phyloP scores from a whole-genome alignment of 345 rosid genomes.

The Brassica juncea region DNA sequence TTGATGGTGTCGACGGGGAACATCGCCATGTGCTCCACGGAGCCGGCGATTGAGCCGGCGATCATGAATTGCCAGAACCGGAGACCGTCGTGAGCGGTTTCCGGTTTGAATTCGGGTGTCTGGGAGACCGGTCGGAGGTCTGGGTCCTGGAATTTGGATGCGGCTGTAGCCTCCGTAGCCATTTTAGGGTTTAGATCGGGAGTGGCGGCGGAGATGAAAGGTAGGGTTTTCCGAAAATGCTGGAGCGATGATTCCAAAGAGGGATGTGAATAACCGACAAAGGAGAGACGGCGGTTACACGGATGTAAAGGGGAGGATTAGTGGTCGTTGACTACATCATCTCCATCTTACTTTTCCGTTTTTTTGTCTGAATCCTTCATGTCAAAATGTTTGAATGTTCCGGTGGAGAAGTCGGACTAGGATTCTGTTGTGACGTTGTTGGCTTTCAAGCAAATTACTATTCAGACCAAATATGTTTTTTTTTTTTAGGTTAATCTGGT shows the following conservation, averaged over 20 bases:
- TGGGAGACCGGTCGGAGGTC: constrained; percentile 45
- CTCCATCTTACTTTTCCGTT: not conserved
- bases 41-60: constrained; percentile 93
- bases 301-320: not conserved
- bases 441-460: not conserved
- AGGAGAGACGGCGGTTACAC: constrained; percentile 24
- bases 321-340: constrained; percentile 28
- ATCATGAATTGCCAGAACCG: constrained; percentile 94
- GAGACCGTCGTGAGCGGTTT: constrained; percentile 72
- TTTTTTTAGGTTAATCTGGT: not conserved
- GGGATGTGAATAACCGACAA: constrained; percentile 22
- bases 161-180: constrained; percentile 63
- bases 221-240: not conserved
- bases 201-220: constrained; percentile 17
- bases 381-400: constrained; percentile 12
- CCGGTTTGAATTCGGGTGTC: constrained; percentile 50
- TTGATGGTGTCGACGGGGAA: constrained; percentile 92
- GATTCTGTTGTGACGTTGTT: constrained; percentile 5
- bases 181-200: constrained; percentile 29
- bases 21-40: constrained; percentile 97
- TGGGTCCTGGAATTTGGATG: constrained; percentile 41
- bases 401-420: constrained; percentile 12
- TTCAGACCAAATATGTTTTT: not conserved
- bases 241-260: not conserved
- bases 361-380: not conserved